Base-by-base conservation (phyloP, 2,329 filamentous ascomycete species). In the Pyrenochaeta sp. region DNA sequence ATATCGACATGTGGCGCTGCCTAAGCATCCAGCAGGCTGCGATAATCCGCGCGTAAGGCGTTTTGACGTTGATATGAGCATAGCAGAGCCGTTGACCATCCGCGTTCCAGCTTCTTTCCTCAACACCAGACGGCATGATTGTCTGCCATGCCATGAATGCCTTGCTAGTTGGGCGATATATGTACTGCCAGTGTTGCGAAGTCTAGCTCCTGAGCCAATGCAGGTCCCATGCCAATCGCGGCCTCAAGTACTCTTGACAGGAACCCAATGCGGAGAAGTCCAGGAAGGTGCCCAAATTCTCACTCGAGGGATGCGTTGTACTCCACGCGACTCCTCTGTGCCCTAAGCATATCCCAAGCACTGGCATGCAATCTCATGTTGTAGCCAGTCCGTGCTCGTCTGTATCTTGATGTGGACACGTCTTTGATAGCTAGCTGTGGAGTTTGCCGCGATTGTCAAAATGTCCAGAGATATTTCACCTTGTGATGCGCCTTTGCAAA, bases 1-100 rank as follows among this genome's bases (percentile, higher is more conserved):
- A 81, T 83, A 82, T 84, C 81, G 81, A 84, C 79, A 84, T 78
- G 77, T 80, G 81, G 81, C 79, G 84, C 83, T 82, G 81, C 80
- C 80, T 63, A 57, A 63, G 60, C 39, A 55, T 59, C 49, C 49
- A 58, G 63, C 65, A 64, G 62, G 62, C 60, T 61, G 58, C 59
- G 61, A 65, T 58, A 53, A 55, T 56, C 58, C 61, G 62, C 58
- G 54, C 59, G 60, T 57, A 60, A 65, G 65, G 64, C 54, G 61
- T 63, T 48, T 48, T 61, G 60, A 60, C 58, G 48, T 51, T 48
- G 58, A 54, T 56, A 54, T 60, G 58, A 54, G 55, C 53, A 63
- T 60, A 55, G 61, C 48, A 65, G 56, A 60, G 59, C 57, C 55
- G 63, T 63, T 55, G 65, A 56, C 61, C 60, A 60, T 51, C 48